Percentiles rank a stretch among this genome's conserved stretches.
Conservation (phyloP, 495 filamentous ascomycete genomes). For the Articulospora tetracladia region DNA sequence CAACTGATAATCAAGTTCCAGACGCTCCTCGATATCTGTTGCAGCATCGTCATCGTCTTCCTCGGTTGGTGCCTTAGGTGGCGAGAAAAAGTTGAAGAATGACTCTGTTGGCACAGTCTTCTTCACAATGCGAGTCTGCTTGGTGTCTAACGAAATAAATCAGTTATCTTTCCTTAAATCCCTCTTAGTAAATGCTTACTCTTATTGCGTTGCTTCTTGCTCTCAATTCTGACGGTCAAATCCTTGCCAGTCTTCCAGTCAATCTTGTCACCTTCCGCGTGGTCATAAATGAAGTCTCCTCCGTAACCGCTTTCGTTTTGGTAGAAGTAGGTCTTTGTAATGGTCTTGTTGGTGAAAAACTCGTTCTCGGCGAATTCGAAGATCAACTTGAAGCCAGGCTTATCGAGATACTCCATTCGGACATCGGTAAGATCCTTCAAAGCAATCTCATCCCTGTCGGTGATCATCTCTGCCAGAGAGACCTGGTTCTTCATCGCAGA, state of each 20-base stretch:
- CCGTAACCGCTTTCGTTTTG: slow-evolving; percentile 98
- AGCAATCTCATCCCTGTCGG: slow-evolving; percentile 89
- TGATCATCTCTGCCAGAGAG: slow-evolving; percentile 95
- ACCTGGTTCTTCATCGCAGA: slow-evolving; percentile 99
- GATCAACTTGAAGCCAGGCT: slow-evolving; percentile 94
- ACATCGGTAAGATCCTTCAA: slow-evolving; percentile 91
- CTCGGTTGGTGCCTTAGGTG: slow-evolving; percentile 78
- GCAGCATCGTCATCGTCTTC: slow-evolving; percentile 75
- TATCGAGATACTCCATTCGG: slow-evolving; percentile 98
- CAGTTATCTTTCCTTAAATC: not conserved
- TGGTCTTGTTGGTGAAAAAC: slow-evolving; percentile 93
- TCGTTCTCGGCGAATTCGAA: slow-evolving; percentile 95
- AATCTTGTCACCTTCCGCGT: slow-evolving; percentile 96
- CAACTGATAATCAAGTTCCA: slow-evolving; percentile 98
- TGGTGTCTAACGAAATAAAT: slow-evolving; percentile 64
- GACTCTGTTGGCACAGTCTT: slow-evolving; percentile 97
- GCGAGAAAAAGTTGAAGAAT: slow-evolving; percentile 99
- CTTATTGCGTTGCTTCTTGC: slow-evolving; percentile 99
- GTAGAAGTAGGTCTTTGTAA: slow-evolving; percentile 99
- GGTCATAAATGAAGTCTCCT: slow-evolving; percentile 99
- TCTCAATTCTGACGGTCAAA: slow-evolving; percentile 89
- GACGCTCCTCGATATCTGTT: slow-evolving; percentile 92
- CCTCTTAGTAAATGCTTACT: slow-evolving; percentile 56
- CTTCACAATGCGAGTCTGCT: slow-evolving; percentile 98
- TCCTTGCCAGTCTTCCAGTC: slow-evolving; percentile 94